Evolutionary conservation across 768 basidiomycete species (phyloP).

Genomic region (Suillus subalutaceus): DNA sequence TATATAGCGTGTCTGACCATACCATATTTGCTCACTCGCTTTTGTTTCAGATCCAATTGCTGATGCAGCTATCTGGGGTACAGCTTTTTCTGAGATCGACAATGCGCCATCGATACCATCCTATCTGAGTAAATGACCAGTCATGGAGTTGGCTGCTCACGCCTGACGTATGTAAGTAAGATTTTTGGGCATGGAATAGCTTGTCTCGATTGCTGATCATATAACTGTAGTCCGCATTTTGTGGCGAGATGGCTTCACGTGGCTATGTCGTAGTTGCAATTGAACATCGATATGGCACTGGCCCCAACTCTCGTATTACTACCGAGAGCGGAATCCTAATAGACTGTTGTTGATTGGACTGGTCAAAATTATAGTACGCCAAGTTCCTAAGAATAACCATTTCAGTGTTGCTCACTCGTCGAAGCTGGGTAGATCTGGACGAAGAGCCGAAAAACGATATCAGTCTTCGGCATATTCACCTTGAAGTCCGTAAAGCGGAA

Average conservation of each 20-base stretch:
- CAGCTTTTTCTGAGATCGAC: constrained; percentile 33
- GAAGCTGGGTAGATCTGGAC: constrained; percentile 33
- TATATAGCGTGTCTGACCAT: constrained; percentile 25
- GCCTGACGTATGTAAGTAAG: constrained; percentile 38
- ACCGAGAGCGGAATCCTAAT: constrained; percentile 23
- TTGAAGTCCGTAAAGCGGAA: constrained; percentile 42
- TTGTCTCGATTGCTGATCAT: not conserved
- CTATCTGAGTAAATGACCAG: constrained; percentile 35
- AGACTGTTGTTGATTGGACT: constrained; percentile 37
- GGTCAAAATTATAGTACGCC: constrained; percentile 30
- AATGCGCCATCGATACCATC: constrained; percentile 28
- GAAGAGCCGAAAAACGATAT: constrained; percentile 37
- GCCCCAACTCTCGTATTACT: constrained; percentile 35
- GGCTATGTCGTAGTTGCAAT: constrained; percentile 49
- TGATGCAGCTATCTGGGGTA: constrained; percentile 32
- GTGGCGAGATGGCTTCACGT: constrained; percentile 45
- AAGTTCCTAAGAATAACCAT: not conserved
- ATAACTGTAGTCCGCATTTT: constrained; percentile 31
- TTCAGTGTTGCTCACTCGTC: not conserved
- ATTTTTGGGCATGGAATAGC: not conserved
- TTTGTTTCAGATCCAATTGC: constrained; percentile 22
- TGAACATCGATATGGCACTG: constrained; percentile 52
- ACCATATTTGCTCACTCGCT: not conserved
- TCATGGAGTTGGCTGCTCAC: constrained; percentile 47
- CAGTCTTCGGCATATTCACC: constrained; percentile 31